phyloP scores from a whole-genome alignment of 2,329 filamentous ascomycete genomes.

The Aspergillus neotritici region DNA sequence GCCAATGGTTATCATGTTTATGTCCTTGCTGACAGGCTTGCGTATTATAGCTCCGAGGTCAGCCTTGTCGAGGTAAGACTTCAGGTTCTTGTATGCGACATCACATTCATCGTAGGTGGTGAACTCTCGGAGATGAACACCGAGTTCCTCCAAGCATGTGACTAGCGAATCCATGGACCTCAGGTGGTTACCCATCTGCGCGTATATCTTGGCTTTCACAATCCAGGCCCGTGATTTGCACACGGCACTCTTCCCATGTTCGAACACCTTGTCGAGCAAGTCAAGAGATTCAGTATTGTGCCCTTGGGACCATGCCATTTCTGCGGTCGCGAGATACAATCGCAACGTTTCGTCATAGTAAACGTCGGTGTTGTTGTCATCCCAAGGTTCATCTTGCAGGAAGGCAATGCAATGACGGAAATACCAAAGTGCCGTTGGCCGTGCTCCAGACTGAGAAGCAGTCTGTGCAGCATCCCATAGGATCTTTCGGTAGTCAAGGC shows the following conservation, averaged over 20 bases:
- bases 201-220: slow-evolving; percentile 71
- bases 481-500: slow-evolving; percentile 65
- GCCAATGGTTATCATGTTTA: slow-evolving; percentile 42
- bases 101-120: slow-evolving; percentile 75
- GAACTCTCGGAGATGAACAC: slow-evolving; percentile 58
- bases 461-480: slow-evolving; percentile 72
- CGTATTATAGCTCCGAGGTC: slow-evolving; percentile 42
- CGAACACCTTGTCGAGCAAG: slow-evolving; percentile 65
- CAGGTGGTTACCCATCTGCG: slow-evolving; percentile 65
- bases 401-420: slow-evolving; percentile 70
- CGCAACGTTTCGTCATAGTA: slow-evolving; percentile 82
- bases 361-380: slow-evolving; percentile 61
- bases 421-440: slow-evolving; percentile 75
- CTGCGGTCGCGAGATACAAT: slow-evolving; percentile 71
- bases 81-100: slow-evolving; percentile 60
- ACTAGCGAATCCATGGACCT: slow-evolving; percentile 66
- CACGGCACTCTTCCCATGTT: slow-evolving; percentile 62
- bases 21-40: slow-evolving; percentile 40
- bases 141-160: slow-evolving; percentile 64
- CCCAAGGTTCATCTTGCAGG: slow-evolving; percentile 76
- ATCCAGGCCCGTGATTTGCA: slow-evolving; percentile 84
- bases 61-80: slow-evolving; percentile 55
- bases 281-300: slow-evolving; percentile 62
- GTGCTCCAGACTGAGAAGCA: slow-evolving; percentile 75
- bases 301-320: slow-evolving; percentile 75